Base-by-base conservation (phyloP, 345 rosid genomes). In the Syzygium aqueum region DNA sequence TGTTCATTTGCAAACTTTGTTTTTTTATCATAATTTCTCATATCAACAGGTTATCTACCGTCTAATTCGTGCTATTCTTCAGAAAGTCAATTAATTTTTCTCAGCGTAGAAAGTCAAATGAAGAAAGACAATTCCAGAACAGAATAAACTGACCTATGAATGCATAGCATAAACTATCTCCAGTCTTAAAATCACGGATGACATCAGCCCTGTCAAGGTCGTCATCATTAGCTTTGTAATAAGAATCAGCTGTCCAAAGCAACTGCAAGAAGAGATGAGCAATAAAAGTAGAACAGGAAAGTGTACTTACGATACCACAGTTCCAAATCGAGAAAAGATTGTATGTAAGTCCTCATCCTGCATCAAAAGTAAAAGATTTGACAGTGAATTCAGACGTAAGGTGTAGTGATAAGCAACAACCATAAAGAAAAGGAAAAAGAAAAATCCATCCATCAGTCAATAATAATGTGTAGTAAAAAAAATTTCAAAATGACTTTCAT, bases 341-440 rank as follows among this genome's bases (percentile, higher is more conserved):
- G 98, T 96, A 89, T 95, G 96, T 88, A 97, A 89, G 90, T 97
- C 99, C 91, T 96, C 99, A 87, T 97, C 99, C 99, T 97, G 94
- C 93, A 92, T 46, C 56, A 63, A 86, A 88, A 86, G 88, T 61
- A 25, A 87, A 33, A 57, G 52, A 87, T 57, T 86, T 77, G 86
- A 51, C 77, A 84, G 13, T 23, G 57, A 40, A 53, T 49, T 33
- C 80, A 57, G 16, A 61, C 57, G 27, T 51, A 4, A 17, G 51
- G 54, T 43, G 52, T 17, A 59, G 54, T 56, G 77, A 61, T 84
- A 65, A 78, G 63, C 33, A 78, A 73, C 21, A 43, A 86, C 52
- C 40, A 86, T 52, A n/a, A 86, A 49, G n/a, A 30, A 25, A 61
- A 85, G 73, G 61, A 17, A 53, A 19, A 61, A 85, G 73, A 49